Base-by-base conservation (phyloP, 2,329 filamentous ascomycete species). In the Fusarium sp. region DNA sequence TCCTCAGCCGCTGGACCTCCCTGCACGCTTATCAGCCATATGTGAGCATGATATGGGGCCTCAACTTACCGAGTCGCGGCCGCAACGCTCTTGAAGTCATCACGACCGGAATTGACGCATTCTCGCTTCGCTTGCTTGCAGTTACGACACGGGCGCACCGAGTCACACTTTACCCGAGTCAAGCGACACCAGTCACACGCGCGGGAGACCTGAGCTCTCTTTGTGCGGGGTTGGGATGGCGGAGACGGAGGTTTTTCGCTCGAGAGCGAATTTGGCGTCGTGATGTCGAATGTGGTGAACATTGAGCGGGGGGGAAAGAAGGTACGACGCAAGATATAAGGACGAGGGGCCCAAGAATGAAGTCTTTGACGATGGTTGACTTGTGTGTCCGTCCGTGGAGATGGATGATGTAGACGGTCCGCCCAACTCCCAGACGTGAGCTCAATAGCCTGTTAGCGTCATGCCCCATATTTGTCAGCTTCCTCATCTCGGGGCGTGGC, bases 151-250 rank as follows among this genome's bases (percentile, higher is more conserved):
- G 79, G 79, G n/a, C 78, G 42, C 4, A 74, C 73, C 7, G 76
- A 73, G 60, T 80, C 79, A 63, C 79, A 80, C 31, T 80, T 80
- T 50, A 80, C 76, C 29, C 79, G 72, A 6, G 74, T 74, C 20
- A 79, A 71, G 13, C 78, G 79, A 71, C 79, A 80, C 79, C 79
- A 80, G 65, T 80, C 79, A 59, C 79, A 80, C 9, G 79, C 79
- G 4, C 79, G 69, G 4, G 79, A 78, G 62, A 80, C 79, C 18
- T 80, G 79, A 36, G 74, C 77, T 50, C 79, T 71, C 62, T 80
- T 80, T n/a, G 76, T 68, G 38, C 77, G 77, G 47, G 71, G 74
- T 61, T 78, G 74, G 31, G 71, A 66, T 25, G 68, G 66, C 13
- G 71, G 71, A 5, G 74, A 69, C 16, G 63, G 35, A 20, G 31